These are phyloP conservation scores for Trichoderma atrobrunneum DNA, from an alignment of 2,329 filamentous ascomycete genomes.

Conservation along the genomic window DNA sequence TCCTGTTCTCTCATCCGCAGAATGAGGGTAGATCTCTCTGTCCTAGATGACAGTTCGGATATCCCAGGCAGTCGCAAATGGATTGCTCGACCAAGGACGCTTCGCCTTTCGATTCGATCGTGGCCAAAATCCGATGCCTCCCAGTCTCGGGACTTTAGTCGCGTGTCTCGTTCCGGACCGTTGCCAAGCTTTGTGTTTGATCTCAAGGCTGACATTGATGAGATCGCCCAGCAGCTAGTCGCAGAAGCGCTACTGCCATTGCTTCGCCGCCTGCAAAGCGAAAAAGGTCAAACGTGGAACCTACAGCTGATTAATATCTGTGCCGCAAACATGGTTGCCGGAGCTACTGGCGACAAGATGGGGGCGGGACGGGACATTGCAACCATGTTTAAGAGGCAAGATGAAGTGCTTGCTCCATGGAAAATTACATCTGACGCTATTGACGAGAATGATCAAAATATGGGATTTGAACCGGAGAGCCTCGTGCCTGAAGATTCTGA, in stretches of 20 bases:
- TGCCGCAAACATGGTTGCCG: constrained; percentile 75
- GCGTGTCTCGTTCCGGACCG: constrained; percentile 72
- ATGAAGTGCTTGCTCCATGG: constrained; percentile 66
- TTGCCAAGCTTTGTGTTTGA: constrained; percentile 73
- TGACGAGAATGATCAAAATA: constrained; percentile 19
- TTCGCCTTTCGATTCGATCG: constrained; percentile 76
- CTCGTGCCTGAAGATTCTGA: constrained; percentile 23
- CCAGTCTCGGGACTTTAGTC: constrained; percentile 58
- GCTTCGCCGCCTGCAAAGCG: constrained; percentile 70
- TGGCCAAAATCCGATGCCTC: constrained; percentile 39
- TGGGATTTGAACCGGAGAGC: constrained; percentile 25
- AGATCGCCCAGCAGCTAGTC: constrained; percentile 66
- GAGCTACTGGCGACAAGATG: constrained; percentile 48
- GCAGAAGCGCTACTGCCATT: constrained; percentile 66
- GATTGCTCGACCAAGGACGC: constrained; percentile 76
- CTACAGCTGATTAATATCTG: constrained; percentile 83
- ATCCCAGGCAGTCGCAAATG: constrained; percentile 48
- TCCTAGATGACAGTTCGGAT: constrained; percentile 42
- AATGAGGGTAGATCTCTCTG: constrained; percentile 74
- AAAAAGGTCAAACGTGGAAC: constrained; percentile 67
- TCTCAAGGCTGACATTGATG: constrained; percentile 54
- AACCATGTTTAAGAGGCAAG: constrained; percentile 77
- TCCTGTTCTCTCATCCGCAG: constrained; percentile 69
- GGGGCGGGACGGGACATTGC: constrained; percentile 73
- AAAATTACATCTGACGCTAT: constrained; percentile 43